Evolutionary conservation across 2,329 filamentous ascomycete species (phyloP).

Genomic region (Bipolaris sorokiniana): DNA sequence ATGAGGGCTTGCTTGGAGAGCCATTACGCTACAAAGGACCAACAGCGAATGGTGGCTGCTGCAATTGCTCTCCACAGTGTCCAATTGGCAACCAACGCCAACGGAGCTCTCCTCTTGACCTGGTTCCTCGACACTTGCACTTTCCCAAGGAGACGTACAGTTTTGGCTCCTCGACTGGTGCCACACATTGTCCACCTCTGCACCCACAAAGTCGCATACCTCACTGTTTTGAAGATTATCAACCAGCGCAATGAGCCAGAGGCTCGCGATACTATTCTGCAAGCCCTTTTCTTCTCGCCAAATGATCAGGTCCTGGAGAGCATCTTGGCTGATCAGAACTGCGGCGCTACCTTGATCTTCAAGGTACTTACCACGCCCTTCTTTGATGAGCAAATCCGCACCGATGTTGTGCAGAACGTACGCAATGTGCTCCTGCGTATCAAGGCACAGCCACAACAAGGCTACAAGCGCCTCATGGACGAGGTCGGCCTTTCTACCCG

Average conservation of each 20-base stretch:
- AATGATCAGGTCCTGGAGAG: slow-evolving; percentile 87
- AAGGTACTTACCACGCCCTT: slow-evolving; percentile 98
- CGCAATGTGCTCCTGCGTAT: slow-evolving; percentile 86
- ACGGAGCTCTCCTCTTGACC: slow-evolving; percentile 89
- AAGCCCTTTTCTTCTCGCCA: slow-evolving; percentile 88
- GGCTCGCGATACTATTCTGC: slow-evolving; percentile 85
- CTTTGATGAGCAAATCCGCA: slow-evolving; percentile 89
- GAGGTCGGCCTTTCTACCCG: slow-evolving; percentile 84
- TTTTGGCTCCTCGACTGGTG: slow-evolving; percentile 88
- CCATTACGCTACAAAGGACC: slow-evolving; percentile 91
- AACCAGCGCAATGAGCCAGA: slow-evolving; percentile 96
- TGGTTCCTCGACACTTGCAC: slow-evolving; percentile 99
- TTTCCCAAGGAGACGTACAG: slow-evolving; percentile 87
- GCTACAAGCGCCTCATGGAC: slow-evolving; percentile 98
- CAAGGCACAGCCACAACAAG: slow-evolving; percentile 92
- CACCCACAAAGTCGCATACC: slow-evolving; percentile 97
- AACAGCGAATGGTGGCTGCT: slow-evolving; percentile 92
- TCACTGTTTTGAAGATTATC: slow-evolving; percentile 97
- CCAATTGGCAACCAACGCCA: slow-evolving; percentile 93
- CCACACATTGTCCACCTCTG: slow-evolving; percentile 93
- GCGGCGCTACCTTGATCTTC: slow-evolving; percentile 95
- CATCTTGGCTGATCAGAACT: slow-evolving; percentile 88
- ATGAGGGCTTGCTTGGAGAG: slow-evolving; percentile 98
- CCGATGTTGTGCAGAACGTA: slow-evolving; percentile 89
- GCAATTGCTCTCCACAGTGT: slow-evolving; percentile 96